Evolutionary conservation across 1,139 yeast species (phyloP).

Genomic region (Candida sp.): DNA sequence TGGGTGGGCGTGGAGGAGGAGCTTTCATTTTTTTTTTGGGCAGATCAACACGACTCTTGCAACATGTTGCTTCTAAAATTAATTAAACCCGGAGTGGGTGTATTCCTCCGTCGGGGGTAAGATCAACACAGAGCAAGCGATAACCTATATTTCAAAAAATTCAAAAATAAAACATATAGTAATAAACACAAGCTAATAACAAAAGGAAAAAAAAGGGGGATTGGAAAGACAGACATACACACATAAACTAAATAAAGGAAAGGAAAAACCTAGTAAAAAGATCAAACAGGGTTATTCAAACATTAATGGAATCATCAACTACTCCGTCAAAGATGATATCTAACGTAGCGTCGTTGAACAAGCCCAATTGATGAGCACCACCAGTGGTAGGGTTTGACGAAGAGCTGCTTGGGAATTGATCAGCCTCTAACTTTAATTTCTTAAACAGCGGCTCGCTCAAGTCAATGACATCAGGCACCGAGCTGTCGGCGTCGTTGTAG

Average conservation of each 20-base stretch:
- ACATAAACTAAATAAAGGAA: background rate
- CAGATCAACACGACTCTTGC: background rate
- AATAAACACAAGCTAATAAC: background rate
- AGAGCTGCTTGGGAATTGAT: constrained; percentile 1
- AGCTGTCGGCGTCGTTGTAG: constrained; percentile 20
- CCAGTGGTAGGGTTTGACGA: background rate
- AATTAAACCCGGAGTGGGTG: too few species aligned
- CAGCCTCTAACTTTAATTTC: constrained; percentile 6
- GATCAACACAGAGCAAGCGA: too few species aligned
- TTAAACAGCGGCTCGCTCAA: constrained; percentile 7
- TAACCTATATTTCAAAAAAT: too few species aligned
- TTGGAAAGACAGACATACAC: background rate
- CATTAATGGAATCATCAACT: constrained; percentile 27
- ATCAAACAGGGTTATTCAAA: constrained; percentile 6
- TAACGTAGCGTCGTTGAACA: constrained; percentile 18
- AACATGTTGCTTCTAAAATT: background rate
- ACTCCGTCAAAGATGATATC: constrained; percentile 34
- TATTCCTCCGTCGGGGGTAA: too few species aligned
- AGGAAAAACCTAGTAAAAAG: background rate
- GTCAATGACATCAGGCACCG: constrained; percentile 8
- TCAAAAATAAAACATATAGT: too few species aligned
- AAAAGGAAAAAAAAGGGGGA: background rate
- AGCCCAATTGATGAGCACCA: constrained; percentile 7
- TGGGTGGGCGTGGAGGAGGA: background rate
- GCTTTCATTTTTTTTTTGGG: background rate